Percentiles rank a stretch among this genome's conserved stretches.
Evolutionary conservation across 345 rosid genomes (phyloP).

Genomic region (Rhizophora apiculata): DNA sequence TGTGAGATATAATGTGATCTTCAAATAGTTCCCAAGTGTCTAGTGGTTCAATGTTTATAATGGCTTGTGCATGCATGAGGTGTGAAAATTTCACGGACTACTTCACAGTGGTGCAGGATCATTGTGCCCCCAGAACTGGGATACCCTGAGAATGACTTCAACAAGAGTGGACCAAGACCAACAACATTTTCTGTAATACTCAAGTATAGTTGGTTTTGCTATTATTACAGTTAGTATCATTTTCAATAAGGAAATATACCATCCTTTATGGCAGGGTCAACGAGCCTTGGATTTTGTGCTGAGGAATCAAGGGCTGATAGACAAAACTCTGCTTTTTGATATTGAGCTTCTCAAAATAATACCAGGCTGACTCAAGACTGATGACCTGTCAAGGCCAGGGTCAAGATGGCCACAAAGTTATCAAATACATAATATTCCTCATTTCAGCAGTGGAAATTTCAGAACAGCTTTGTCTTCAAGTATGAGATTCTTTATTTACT

Average conservation of each 20-base stretch:
- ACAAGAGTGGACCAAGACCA: slow-evolving; percentile 74
- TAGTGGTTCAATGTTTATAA: slow-evolving; percentile 1
- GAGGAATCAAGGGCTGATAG: slow-evolving; percentile 90
- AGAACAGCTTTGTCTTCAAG: no score
- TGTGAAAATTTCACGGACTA: slow-evolving; percentile 27
- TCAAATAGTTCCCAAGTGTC: neutral
- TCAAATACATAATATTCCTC: slow-evolving; percentile 3
- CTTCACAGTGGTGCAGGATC: slow-evolving; percentile 71
- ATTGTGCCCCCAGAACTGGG: slow-evolving; percentile 95
- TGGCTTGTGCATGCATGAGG: neutral
- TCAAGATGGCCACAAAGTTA: neutral
- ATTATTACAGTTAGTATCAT: neutral
- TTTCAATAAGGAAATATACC: neutral
- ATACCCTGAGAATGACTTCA: slow-evolving; percentile 87
- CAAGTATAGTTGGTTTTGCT: slow-evolving; percentile 5
- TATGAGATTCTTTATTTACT: no score
- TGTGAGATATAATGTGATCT: slow-evolving; percentile 9
- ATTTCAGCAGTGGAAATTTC: neutral
- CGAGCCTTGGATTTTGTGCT: slow-evolving; percentile 93
- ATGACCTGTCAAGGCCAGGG: slow-evolving; percentile 6
- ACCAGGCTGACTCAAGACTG: slow-evolving; percentile 32
- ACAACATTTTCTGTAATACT: slow-evolving; percentile 79
- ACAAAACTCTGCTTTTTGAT: slow-evolving; percentile 90
- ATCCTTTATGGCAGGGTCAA: slow-evolving; percentile 61
- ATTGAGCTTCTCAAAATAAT: slow-evolving; percentile 83